Conservation (phyloP, 2,329 filamentous ascomycete genomes). For the Penicillium thymicola region DNA sequence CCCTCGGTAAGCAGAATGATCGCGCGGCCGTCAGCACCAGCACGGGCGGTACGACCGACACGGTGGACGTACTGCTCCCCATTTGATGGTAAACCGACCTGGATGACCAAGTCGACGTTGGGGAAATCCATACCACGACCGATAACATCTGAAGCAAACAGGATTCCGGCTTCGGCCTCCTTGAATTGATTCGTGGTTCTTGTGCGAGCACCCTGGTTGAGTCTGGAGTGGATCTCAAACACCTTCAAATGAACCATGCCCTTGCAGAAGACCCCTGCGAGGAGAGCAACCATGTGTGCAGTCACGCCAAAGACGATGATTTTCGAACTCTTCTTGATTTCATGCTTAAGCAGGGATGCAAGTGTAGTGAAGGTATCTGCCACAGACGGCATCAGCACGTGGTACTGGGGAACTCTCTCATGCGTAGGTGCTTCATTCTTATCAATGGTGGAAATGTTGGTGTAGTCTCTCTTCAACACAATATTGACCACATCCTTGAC, state of each 20-base stretch:
- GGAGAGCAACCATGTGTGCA: conserved; percentile 61
- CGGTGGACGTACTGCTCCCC: conserved; percentile 50
- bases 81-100: conserved; percentile 50
- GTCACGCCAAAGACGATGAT: conserved; percentile 84
- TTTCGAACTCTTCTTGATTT: conserved; percentile 61
- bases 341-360: conserved; percentile 45
- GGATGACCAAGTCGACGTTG: conserved; percentile 49
- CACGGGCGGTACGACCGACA: conserved; percentile 64
- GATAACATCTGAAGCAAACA: conserved; percentile 50
- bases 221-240: conserved; percentile 71
- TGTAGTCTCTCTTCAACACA: conserved; percentile 62
- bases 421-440: conserved; percentile 76
- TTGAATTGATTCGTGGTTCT: conserved; percentile 46
- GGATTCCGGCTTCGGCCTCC: conserved; percentile 43
- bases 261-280: conserved; percentile 53
- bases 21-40: conserved; percentile 51
- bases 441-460: conserved; percentile 80
- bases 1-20: conserved; percentile 52
- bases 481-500: conserved; percentile 73
- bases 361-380: conserved; percentile 47
- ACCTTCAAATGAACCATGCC: conserved; percentile 37
- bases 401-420: conserved; percentile 50
- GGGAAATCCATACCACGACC: conserved; percentile 53
- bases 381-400: conserved; percentile 44
- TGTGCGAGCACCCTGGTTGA: conserved; percentile 67